These are phyloP conservation scores for Globisporangium cederbergense DNA, from an alignment of 352 stramenopile species.

Conservation along the genomic window DNA sequence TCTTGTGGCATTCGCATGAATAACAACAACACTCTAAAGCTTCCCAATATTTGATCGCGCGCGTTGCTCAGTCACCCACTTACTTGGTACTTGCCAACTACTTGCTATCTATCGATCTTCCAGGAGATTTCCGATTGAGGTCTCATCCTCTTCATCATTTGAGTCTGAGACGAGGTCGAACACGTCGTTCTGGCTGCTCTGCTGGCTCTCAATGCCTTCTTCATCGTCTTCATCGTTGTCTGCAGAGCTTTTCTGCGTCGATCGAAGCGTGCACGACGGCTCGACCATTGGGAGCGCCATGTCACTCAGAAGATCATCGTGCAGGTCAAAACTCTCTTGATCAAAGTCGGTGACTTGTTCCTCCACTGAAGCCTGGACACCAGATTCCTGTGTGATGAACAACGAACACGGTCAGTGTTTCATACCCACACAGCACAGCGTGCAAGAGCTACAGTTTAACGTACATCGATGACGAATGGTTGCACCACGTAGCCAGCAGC, in stretches of 20 bases:
- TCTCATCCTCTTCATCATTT: slow-evolving; percentile 40
- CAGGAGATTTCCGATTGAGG: slow-evolving; percentile 16
- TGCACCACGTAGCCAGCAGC: slow-evolving; percentile 53
- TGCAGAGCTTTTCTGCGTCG: slow-evolving; percentile 51
- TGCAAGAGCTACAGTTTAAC: neutral
- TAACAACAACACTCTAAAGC: slow-evolving; percentile 61
- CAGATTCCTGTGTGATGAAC: slow-evolving; percentile 32
- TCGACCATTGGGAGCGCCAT: slow-evolving; percentile 45
- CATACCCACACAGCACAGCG: neutral
- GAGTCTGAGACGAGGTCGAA: slow-evolving; percentile 64
- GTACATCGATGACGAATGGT: slow-evolving; percentile 58
- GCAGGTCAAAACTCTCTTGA: slow-evolving; percentile 33
- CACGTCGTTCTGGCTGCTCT: slow-evolving; percentile 11
- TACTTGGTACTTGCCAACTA: slow-evolving; percentile 5
- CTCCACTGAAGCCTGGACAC: slow-evolving; percentile 34
- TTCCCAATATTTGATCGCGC: slow-evolving; percentile 34
- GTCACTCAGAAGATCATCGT: slow-evolving; percentile 57
- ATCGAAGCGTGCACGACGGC: slow-evolving; percentile 42
- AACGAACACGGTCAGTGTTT: neutral
- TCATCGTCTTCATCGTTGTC: slow-evolving; percentile 21
- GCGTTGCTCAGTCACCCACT: slow-evolving; percentile 15
- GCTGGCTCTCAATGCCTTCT: slow-evolving; percentile 19
- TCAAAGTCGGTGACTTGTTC: slow-evolving; percentile 16
- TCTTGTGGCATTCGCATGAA: slow-evolving; percentile 28
- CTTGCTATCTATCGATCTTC: slow-evolving; percentile 18